Percentiles rank a stretch among this genome's conserved stretches.
Conservation (phyloP, 2,329 filamentous ascomycete genomes). For the Paraphaeosphaeria minitans region DNA sequence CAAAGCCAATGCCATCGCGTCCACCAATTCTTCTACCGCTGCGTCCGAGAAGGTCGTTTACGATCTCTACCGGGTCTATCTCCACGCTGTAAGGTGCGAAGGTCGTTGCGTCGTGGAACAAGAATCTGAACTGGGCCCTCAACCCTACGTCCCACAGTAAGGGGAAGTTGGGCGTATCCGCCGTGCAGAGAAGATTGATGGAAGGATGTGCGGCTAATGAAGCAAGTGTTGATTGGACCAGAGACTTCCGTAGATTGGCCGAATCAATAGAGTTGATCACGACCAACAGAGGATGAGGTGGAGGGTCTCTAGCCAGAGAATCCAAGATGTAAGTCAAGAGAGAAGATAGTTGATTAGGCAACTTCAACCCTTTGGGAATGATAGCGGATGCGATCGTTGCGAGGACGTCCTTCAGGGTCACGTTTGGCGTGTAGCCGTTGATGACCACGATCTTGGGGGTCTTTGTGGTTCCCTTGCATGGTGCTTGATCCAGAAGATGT, state of each 20-base stretch:
- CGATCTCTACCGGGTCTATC: slow-evolving; percentile 84
- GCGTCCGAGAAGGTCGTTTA: slow-evolving; percentile 83
- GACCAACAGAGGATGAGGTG: slow-evolving; percentile 61
- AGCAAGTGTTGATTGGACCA: slow-evolving; percentile 73
- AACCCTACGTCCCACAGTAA: slow-evolving; percentile 88
- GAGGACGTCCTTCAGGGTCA: slow-evolving; percentile 72
- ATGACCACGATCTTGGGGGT: slow-evolving; percentile 74
- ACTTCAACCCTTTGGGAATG: slow-evolving; percentile 55
- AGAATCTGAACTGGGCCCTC: slow-evolving; percentile 81
- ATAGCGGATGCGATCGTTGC: slow-evolving; percentile 70
- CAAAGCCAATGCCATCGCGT: slow-evolving; percentile 88
- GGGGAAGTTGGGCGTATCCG: slow-evolving; percentile 85
- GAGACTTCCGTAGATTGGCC: slow-evolving; percentile 71
- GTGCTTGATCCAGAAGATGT: slow-evolving; percentile 34
- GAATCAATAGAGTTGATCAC: slow-evolving; percentile 89
- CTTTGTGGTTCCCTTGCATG: slow-evolving; percentile 37
- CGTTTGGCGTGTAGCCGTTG: slow-evolving; percentile 78
- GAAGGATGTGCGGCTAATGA: slow-evolving; percentile 74
- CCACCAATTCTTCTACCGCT: slow-evolving; percentile 81
- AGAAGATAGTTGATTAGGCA: slow-evolving; percentile 68
- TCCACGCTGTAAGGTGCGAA: slow-evolving; percentile 77
- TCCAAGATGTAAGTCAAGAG: slow-evolving; percentile 71
- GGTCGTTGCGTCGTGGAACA: slow-evolving; percentile 94
- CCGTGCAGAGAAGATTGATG: slow-evolving; percentile 77
- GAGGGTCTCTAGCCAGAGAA: slow-evolving; percentile 58